phyloP scores from a whole-genome alignment of 371 early-diverging fungal species.

The Actinomortierella wolfii region DNA sequence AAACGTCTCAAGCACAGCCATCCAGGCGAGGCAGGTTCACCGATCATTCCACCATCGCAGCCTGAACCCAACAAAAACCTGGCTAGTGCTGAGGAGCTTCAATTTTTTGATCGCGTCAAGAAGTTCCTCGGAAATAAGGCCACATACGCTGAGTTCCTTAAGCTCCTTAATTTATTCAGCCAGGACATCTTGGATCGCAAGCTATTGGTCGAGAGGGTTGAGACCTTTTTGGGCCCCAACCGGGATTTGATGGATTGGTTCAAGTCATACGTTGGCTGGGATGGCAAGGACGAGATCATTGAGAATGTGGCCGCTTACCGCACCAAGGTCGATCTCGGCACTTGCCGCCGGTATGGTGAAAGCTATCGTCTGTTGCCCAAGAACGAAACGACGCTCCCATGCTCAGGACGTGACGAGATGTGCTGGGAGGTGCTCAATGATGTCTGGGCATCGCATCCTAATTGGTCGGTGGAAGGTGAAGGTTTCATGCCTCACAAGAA shows the following conservation, averaged over 20 bases:
- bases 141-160: conserved; percentile 96
- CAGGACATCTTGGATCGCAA: conserved; percentile 91
- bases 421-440: conserved; percentile 95
- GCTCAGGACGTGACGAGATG: conserved; percentile 90
- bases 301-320: conserved; percentile 51
- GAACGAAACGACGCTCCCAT: conserved; percentile 60
- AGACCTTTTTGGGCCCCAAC: conserved; percentile 75
- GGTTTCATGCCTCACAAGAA: conserved; percentile 94
- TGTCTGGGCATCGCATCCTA: conserved; percentile 94
- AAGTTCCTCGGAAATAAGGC: conserved; percentile 81
- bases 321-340: conserved; percentile 67
- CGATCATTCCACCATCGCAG: conserved; percentile 27
- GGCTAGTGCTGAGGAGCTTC: conserved; percentile 78
- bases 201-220: conserved; percentile 82
- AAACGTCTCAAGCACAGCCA: conserved; percentile 33
- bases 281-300: conserved; percentile 60
- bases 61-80: conserved; percentile 33
- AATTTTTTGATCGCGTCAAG: conserved; percentile 92
- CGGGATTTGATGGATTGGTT: conserved; percentile 93
- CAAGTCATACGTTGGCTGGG: conserved; percentile 93
- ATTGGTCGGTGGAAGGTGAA: conserved; percentile 94
- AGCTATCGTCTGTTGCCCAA: conserved; percentile 78
- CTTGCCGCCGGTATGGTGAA: conserved; percentile 64
- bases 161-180: conserved; percentile 94
- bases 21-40: conserved; percentile 26